A percentile compares a stretch with the other conserved stretches of the same genome.
phyloP scores from a whole-genome alignment of 768 basidiomycete species.

The Tremella yokohamensis region DNA sequence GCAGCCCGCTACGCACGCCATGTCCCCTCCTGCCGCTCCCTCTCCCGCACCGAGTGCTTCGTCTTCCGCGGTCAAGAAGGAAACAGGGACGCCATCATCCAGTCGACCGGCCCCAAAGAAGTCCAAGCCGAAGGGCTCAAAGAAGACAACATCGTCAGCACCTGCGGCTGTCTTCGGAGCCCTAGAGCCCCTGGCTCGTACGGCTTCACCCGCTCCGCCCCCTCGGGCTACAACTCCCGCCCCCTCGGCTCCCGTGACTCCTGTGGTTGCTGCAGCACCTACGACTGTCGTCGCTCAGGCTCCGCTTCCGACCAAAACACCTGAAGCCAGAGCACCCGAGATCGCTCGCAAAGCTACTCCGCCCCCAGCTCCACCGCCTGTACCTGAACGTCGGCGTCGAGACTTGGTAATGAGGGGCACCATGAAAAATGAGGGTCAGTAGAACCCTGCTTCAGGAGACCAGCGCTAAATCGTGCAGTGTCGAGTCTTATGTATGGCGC shows the following conservation, averaged over 20 bases:
- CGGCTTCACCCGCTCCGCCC: background rate
- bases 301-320: background rate
- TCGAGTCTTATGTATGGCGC: constrained; percentile 42
- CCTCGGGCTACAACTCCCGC: background rate
- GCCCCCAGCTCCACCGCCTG: background rate
- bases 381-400: constrained; percentile 6
- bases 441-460: background rate
- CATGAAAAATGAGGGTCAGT: constrained; percentile 43
- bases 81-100: background rate
- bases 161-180: background rate
- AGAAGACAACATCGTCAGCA: background rate
- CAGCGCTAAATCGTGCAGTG: constrained; percentile 20
- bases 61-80: background rate
- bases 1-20: background rate
- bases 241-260: background rate
- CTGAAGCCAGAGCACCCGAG: constrained; percentile 4
- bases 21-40: background rate
- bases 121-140: background rate
- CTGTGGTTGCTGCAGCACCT: background rate
- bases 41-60: background rate
- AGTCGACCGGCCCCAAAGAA: background rate
- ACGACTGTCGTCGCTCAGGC: background rate
- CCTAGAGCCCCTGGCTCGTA: background rate
- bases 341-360: background rate
- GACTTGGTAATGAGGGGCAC: constrained; percentile 36